phyloP scores from a whole-genome alignment of 257 asterid genomes.

The Solanum verrucosum region DNA sequence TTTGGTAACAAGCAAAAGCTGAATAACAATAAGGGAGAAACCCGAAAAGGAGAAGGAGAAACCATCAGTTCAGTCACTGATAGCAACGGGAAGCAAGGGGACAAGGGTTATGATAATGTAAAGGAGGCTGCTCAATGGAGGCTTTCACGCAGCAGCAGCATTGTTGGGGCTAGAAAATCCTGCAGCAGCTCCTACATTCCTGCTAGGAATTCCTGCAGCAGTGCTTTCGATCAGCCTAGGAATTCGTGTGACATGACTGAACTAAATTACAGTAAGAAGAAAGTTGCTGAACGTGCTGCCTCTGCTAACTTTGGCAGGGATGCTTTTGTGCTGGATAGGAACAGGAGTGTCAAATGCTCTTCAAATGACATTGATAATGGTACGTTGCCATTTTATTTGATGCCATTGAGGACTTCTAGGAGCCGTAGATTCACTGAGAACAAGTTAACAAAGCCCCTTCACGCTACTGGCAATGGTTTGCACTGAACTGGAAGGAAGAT shows the following conservation, averaged over 20 bases:
- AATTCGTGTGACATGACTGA: constrained; percentile 37
- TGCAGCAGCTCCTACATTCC: background rate
- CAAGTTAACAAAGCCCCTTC: constrained; percentile 31
- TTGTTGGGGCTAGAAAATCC: constrained; percentile 39
- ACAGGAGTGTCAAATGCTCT: constrained; percentile 21
- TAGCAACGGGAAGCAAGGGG: constrained; percentile 20
- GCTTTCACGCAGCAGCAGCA: constrained; percentile 53
- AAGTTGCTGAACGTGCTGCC: constrained; percentile 33
- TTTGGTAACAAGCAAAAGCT: constrained; percentile 48
- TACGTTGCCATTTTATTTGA: constrained; percentile 57
- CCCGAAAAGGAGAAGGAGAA: constrained; percentile 13
- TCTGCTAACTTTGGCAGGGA: constrained; percentile 27
- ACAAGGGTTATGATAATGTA: constrained; percentile 17
- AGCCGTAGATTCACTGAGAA: constrained; percentile 36
- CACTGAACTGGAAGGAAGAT: constrained; percentile 19
- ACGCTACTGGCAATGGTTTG: constrained; percentile 33
- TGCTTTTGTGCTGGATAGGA: constrained; percentile 39
- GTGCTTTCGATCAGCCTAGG: constrained; percentile 46
- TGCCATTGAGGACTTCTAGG: constrained; percentile 64
- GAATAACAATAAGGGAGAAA: constrained; percentile 23
- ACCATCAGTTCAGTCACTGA: constrained; percentile 15
- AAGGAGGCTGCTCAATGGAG: constrained; percentile 28
- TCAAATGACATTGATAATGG: constrained; percentile 36
- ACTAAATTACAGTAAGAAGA: constrained; percentile 39
- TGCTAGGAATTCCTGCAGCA: constrained; percentile 41